Percentiles rank a stretch among this genome's conserved stretches.
Evolutionary conservation across 1,284 basidiomycete genomes (phyloP).

Genomic region (Coriolopsis trogii): DNA sequence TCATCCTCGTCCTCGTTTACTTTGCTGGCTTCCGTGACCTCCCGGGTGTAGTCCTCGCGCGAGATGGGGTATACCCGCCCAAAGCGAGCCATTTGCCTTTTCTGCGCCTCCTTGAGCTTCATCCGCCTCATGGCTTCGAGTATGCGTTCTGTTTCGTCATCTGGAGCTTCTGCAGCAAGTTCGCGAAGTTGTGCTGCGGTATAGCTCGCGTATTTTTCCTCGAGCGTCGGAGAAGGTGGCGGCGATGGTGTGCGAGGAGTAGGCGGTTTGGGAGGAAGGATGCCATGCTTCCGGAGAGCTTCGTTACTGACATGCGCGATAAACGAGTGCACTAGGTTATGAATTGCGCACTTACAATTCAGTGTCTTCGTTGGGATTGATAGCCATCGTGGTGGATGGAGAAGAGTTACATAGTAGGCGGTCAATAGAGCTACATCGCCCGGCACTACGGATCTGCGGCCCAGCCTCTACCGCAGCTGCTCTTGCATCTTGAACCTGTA

Average conservation of each 20-base stretch:
- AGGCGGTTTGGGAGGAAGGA: slow-evolving; percentile 76
- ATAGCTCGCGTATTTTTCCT: slow-evolving; percentile 68
- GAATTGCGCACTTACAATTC: no score
- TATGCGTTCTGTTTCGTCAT: slow-evolving; percentile 81
- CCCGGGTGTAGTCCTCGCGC: slow-evolving; percentile 91
- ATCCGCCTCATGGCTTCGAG: slow-evolving; percentile 73
- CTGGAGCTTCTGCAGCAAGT: slow-evolving; percentile 64
- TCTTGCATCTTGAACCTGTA: no score
- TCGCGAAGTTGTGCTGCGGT: slow-evolving; percentile 69
- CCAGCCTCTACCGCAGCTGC: no score
- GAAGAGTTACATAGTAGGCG: no score
- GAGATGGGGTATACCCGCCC: slow-evolving; percentile 89
- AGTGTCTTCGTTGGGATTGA: slow-evolving; percentile 88
- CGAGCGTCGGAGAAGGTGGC: slow-evolving; percentile 66
- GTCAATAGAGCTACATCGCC: no score
- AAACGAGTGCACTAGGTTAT: no score
- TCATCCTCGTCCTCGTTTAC: slow-evolving; percentile 68
- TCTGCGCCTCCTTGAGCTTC: slow-evolving; percentile 65
- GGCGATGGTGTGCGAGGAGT: slow-evolving; percentile 76
- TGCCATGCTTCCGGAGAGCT: slow-evolving; percentile 88
- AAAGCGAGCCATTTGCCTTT: slow-evolving; percentile 72
- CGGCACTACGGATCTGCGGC: no score
- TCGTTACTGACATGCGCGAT: slow-evolving; percentile 76
- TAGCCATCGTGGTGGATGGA: slow-evolving; percentile 47
- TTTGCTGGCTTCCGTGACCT: slow-evolving; percentile 93